Percentiles rank a stretch among this genome's conserved stretches.
Conservation (phyloP, 768 basidiomycete genomes). For the Pholiota conissans region DNA sequence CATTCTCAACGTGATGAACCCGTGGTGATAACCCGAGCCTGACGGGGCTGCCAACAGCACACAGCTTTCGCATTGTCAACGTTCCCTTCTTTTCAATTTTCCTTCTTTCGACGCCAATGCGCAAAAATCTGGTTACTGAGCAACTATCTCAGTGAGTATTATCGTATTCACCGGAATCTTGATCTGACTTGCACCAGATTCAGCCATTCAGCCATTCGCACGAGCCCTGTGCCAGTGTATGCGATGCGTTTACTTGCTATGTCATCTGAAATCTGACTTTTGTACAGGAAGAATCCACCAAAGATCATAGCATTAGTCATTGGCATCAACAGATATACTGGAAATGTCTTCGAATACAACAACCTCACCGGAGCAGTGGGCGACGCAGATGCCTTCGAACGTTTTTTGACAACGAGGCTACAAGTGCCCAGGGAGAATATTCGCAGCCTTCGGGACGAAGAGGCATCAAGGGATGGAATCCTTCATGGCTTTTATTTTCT, state of each 20-base stretch:
- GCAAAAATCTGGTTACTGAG: too few relatives aligned
- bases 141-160: neutral
- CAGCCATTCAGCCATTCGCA: too few relatives aligned
- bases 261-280: neutral
- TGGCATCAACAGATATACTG: conserved; percentile 40
- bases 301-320: conserved; percentile 41
- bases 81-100: too few relatives aligned
- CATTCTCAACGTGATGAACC: too few relatives aligned
- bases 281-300: conserved; percentile 5
- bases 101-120: too few relatives aligned
- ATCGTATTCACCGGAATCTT: too few relatives aligned
- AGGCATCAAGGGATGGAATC: conserved; percentile 37
- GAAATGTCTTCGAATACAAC: conserved; percentile 8
- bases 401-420: conserved; percentile 30
- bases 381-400: conserved; percentile 39
- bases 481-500: conserved; percentile 28
- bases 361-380: conserved; percentile 35
- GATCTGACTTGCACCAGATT: neutral
- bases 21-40: too few relatives aligned
- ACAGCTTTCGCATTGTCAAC: too few relatives aligned
- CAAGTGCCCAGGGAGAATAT: conserved; percentile 33
- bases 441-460: conserved; percentile 32
- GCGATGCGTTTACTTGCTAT: neutral
- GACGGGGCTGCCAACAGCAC: too few relatives aligned
- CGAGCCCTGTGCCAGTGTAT: neutral